Percentiles rank a stretch among this genome's conserved stretches.
phyloP scores from a whole-genome alignment of 2,329 filamentous ascomycete genomes.

The Venturia pyrina region DNA sequence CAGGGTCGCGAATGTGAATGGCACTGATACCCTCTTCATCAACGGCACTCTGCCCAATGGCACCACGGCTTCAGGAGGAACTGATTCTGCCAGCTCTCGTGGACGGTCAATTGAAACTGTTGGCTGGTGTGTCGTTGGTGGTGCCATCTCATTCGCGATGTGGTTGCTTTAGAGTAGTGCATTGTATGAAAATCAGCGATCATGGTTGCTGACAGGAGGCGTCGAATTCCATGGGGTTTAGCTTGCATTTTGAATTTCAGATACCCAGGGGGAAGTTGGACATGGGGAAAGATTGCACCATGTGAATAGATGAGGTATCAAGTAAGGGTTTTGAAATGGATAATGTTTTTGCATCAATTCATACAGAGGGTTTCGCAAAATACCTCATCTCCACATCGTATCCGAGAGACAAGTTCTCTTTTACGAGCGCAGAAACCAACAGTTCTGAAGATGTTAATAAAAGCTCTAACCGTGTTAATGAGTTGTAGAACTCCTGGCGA shows the following conservation, averaged over 20 bases:
- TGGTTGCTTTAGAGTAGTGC: background rate
- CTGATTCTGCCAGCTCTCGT: background rate
- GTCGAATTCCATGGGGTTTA: background rate
- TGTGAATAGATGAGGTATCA: too few relatives aligned
- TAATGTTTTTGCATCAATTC: too few relatives aligned
- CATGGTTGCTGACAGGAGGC: background rate
- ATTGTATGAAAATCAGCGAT: background rate
- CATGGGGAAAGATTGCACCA: background rate
- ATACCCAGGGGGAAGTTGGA: background rate
- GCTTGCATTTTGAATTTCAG: background rate
- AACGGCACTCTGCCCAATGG: conserved; percentile 65
- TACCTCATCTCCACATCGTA: too few relatives aligned
- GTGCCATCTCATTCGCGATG: conserved; percentile 7
- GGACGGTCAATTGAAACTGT: background rate
- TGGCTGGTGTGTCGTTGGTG: conserved; percentile 7
- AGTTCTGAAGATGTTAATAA: too few relatives aligned
- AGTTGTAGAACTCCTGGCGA: too few relatives aligned
- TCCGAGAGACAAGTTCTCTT: too few relatives aligned
- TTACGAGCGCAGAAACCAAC: too few relatives aligned
- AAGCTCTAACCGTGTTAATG: too few relatives aligned
- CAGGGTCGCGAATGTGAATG: conserved; percentile 52
- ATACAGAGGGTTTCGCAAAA: too few relatives aligned
- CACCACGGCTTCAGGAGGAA: conserved; percentile 32
- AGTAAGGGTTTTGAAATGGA: too few relatives aligned
- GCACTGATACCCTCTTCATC: conserved; percentile 53